phyloP scores from a whole-genome alignment of 148 eudicot genomes.

The Spergularia bocconei region DNA sequence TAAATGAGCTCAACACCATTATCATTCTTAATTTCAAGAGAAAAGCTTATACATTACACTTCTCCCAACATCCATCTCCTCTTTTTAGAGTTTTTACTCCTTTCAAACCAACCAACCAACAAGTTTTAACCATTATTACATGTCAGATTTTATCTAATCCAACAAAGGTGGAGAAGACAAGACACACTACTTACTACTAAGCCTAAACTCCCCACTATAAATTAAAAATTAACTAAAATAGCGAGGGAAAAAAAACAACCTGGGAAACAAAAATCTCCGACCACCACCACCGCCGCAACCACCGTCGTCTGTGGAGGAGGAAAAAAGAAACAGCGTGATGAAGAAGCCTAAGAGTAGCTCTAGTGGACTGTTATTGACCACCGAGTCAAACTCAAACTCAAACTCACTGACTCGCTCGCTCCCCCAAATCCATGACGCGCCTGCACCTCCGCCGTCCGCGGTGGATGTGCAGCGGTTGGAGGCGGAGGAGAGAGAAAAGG shows the following conservation, averaged over 20 bases:
- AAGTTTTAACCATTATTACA: too few relatives aligned
- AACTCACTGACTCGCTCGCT: slow-evolving; percentile 24
- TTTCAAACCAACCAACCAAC: too few relatives aligned
- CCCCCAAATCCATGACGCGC: slow-evolving; percentile 18
- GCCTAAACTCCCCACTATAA: background rate
- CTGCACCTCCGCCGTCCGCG: background rate
- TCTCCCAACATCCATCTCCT: too few relatives aligned
- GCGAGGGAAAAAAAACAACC: background rate
- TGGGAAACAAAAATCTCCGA: too few relatives aligned
- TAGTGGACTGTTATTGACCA: slow-evolving; percentile 7
- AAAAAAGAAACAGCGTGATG: background rate
- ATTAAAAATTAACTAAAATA: background rate
- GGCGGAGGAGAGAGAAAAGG: background rate
- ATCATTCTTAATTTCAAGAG: too few relatives aligned
- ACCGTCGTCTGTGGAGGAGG: background rate
- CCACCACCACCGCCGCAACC: too few relatives aligned
- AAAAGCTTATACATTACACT: too few relatives aligned
- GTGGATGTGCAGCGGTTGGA: slow-evolving; percentile 4
- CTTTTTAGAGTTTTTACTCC: too few relatives aligned
- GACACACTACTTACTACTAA: background rate
- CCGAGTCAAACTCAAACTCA: slow-evolving; percentile 29
- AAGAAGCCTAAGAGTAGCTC: slow-evolving; percentile 17
- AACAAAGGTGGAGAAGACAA: slow-evolving; percentile 1
- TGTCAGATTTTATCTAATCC: background rate
- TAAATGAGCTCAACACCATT: too few relatives aligned